These are phyloP conservation scores for Leptographium flavum DNA, from an alignment of 2,329 filamentous ascomycete genomes.

Conservation along the genomic window DNA sequence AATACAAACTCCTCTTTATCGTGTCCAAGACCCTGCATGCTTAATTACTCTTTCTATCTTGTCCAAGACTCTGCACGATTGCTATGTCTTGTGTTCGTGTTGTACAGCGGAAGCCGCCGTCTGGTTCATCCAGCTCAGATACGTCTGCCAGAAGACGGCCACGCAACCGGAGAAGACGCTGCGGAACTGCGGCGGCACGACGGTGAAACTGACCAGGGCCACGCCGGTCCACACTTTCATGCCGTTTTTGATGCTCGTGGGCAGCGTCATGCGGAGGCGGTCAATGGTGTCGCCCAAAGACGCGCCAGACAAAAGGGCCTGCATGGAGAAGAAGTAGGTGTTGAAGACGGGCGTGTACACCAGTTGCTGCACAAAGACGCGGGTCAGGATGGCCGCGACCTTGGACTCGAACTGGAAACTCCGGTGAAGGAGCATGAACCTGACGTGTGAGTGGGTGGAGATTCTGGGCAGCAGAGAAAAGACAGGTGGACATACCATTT, in stretches of 20 bases:
- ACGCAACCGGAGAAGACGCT: conserved; percentile 66
- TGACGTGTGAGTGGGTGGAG: conserved; percentile 17
- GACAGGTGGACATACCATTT: conserved; percentile 47
- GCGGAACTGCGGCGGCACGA: conserved; percentile 61
- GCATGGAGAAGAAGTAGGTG: conserved; percentile 67
- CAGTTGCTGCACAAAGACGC: conserved; percentile 66
- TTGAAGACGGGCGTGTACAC: conserved; percentile 73
- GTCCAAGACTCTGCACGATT: neutral
- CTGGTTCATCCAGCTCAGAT: conserved; percentile 67
- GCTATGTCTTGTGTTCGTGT: neutral
- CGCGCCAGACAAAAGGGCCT: conserved; percentile 59
- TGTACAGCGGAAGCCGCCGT: conserved; percentile 31
- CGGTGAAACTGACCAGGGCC: conserved; percentile 76
- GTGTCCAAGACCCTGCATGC: neutral
- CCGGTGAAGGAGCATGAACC: conserved; percentile 65
- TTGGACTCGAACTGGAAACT: conserved; percentile 74
- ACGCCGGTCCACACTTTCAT: conserved; percentile 81
- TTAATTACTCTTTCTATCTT: neutral
- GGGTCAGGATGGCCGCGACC: conserved; percentile 53
- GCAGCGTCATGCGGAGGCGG: conserved; percentile 61
- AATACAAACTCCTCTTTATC: neutral
- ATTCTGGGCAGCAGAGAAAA: neutral
- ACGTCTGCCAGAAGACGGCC: conserved; percentile 83
- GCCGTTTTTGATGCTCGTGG: conserved; percentile 60
- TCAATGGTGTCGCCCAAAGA: conserved; percentile 48